Evolutionary conservation across 2,329 filamentous ascomycete genomes (phyloP), one percentile per base, ranked within the genome.

Genomic region (Penicillium digitatum): DNA sequence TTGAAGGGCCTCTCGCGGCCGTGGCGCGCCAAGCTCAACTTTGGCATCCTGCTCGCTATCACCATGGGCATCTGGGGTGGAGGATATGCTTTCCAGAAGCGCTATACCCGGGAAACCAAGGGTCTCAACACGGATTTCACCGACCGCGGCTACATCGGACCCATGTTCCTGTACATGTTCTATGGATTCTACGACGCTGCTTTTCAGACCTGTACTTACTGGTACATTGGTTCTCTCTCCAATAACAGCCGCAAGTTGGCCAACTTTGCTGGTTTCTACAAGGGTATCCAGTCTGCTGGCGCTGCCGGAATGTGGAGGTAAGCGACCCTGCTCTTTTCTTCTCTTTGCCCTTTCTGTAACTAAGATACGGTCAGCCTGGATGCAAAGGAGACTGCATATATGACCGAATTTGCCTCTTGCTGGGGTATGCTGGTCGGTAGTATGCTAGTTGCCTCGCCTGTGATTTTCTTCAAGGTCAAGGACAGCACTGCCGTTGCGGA

Each of bases 161-260:
- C 89, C 12, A 89, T 95, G 83, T 90, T 95, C 72, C 76, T 95
- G 49, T 95, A 91, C 78, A 89, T 95, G 66, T 92, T 92, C 74
- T 95, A 94, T 71, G 90, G 90, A 38, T 87, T 94, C 73, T 94
- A 87, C 65, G 93, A 96, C 71, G 90, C 92, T 40, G 83, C 86
- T 52, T 96, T 90, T 87, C 93, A 97, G 78, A 93, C 90, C 0
- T 86, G 81, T 66, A 86, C 92, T 47, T 96, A 97, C 80, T 96
- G 92, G 92, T 92, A 88, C 78, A 96, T 97, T 88, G 93, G 93
- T 48, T 84, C 92, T 8, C 81, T 96, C 40, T 92, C 89, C 69
- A 97, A 97, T 82, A 95, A 93, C 60, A 85, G 89, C 57, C 90
- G 92, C 72, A 93, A 91, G 73, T 83, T 93, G 27, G 92, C 93